These are phyloP conservation scores for Xylariomycetidae sp. DNA, from an alignment of 2,329 filamentous ascomycete species.

Conservation along the genomic window DNA sequence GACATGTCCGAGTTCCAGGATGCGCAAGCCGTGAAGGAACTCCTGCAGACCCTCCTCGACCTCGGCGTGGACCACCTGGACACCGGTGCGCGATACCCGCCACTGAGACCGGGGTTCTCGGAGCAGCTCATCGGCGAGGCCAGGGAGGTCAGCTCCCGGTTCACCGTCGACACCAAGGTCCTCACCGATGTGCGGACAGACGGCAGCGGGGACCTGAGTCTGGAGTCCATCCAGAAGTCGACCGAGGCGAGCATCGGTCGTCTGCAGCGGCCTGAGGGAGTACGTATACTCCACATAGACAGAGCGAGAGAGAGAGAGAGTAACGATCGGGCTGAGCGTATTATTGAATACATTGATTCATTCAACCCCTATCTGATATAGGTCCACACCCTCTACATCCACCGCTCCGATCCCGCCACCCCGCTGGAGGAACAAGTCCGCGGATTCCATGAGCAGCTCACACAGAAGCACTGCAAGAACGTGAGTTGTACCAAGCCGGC, in stretches of 20 bases:
- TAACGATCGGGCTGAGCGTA: too few relatives aligned
- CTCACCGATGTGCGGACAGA: slow-evolving; percentile 23
- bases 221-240: slow-evolving; percentile 22
- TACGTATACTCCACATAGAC: slow-evolving; percentile 4
- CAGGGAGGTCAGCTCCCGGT: slow-evolving; percentile 14
- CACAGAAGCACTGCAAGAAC: slow-evolving; percentile 24
- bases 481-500: slow-evolving; percentile 14
- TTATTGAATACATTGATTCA: too few relatives aligned
- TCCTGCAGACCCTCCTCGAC: slow-evolving; percentile 13
- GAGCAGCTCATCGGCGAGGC: slow-evolving; percentile 29
- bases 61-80: slow-evolving; percentile 17
- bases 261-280: slow-evolving; percentile 13
- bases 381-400: slow-evolving; percentile 33
- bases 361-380: too few relatives aligned
- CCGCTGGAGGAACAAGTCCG: slow-evolving; percentile 31
- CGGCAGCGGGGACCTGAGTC: slow-evolving; percentile 24
- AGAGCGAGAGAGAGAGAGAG: too few relatives aligned
- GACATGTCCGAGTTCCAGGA: slow-evolving; percentile 21
- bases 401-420: slow-evolving; percentile 29
- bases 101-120: slow-evolving; percentile 23
- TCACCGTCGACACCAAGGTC: slow-evolving; percentile 31
- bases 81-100: slow-evolving; percentile 29
- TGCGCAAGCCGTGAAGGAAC: slow-evolving; percentile 9
- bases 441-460: slow-evolving; percentile 28
- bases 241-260: slow-evolving; percentile 24